Evolutionary conservation across 176 grass and related monocot species (phyloP).

Genomic region (Poa pratensis): DNA sequence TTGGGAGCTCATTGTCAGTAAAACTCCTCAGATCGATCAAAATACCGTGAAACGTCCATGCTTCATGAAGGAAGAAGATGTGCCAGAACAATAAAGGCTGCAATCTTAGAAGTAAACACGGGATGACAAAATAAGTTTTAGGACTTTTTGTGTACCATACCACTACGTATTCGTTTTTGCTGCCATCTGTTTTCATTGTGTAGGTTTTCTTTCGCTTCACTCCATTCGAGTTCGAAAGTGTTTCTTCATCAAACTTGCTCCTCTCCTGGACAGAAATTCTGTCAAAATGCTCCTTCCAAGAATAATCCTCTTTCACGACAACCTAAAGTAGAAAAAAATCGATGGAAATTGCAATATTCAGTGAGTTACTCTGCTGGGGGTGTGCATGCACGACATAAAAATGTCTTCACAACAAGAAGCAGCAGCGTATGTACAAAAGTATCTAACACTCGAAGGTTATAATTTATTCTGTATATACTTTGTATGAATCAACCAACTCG

Average conservation of each 20-base stretch:
- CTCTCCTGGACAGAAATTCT: conserved; percentile 45
- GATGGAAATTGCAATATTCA: neutral
- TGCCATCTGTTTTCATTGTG: conserved; percentile 42
- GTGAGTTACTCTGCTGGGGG: neutral
- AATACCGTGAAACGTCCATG: neutral
- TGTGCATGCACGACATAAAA: neutral
- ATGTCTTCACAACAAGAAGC: conserved; percentile 2
- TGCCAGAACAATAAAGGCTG: neutral
- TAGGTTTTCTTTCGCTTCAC: conserved; percentile 53
- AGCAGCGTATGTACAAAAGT: neutral
- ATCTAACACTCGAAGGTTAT: neutral
- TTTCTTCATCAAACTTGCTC: conserved; percentile 57
- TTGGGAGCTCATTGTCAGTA: neutral
- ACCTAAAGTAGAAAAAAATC: conserved; percentile 17
- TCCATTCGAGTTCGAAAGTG: conserved; percentile 43
- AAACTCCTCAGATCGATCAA: neutral
- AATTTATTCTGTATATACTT: neutral
- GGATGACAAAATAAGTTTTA: neutral
- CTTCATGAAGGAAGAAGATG: neutral
- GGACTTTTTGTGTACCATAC: neutral
- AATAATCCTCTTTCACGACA: conserved; percentile 9
- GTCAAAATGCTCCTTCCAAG: conserved; percentile 46
- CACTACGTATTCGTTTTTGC: conserved; percentile 51
- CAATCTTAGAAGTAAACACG: neutral
- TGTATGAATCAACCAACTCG: neutral